Base-by-base conservation (phyloP, 1,139 yeast species). In the Hansenula lynferdii region DNA sequence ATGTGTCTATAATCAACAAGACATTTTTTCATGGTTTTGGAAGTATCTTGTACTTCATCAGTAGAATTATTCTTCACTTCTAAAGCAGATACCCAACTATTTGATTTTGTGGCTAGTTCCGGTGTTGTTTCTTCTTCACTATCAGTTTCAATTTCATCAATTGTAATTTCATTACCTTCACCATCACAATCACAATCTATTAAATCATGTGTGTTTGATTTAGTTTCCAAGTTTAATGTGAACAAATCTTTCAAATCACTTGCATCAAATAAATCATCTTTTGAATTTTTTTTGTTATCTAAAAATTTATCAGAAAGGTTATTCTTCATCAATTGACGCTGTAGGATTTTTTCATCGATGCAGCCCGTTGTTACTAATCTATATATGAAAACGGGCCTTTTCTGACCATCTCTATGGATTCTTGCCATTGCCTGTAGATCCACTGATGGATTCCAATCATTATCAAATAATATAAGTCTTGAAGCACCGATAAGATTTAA, bases 401-500 rank as follows among this genome's bases (percentile, higher is more conserved):
- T 72, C 57, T 92, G 98, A 0, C 98, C 98, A 58, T 92, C 97
- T 48, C 99, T 68, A 54, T 90, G 96, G 6, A 92, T 82, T 45
- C 99, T 65, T 1, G 97, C 96, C 95, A 92, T 87, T 0, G 97
- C 96, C 59, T 92, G 99, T 23, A 85, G 61, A 58, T 92, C 99
- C 11, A 85, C 74, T 0, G 97, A 78, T 0, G 98, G 98, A 49
- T 94, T 92, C 96, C 96, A 86, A 54, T 89, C 97, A 44, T 90
- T 85, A 54, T 89, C 97, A 53, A 85, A 85, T 19, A 92, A 62
- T 3, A 92, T 72, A 26, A 92, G 64, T 23, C 97, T 67, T 0
- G 96, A 87, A 0, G 96, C 98, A 1, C 98, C 98, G 23, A 86
- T 73, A 28, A 92, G 65, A 54, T 92, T 94, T 30, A 92, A 68